These are phyloP conservation scores for Candida vaughaniae DNA, from an alignment of 805 yeast genomes.

Conservation along the genomic window DNA sequence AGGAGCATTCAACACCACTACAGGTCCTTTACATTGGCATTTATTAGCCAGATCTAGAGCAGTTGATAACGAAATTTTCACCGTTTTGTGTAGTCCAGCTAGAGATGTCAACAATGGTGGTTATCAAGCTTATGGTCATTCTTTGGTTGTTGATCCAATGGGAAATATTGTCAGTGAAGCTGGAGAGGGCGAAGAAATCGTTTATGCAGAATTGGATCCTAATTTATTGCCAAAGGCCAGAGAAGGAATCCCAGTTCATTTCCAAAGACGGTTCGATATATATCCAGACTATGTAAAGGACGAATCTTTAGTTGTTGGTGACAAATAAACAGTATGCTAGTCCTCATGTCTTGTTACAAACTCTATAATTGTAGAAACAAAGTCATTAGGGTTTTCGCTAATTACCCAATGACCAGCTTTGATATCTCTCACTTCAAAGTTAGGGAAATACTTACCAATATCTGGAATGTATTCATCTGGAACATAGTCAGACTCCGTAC, in stretches of 20 bases:
- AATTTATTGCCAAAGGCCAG: constrained; percentile 41
- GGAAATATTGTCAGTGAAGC: constrained; percentile 46
- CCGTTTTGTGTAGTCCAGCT: constrained; percentile 85
- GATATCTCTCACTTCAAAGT: constrained; percentile 68
- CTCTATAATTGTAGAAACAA: constrained; percentile 58
- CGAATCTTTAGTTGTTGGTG: constrained; percentile 29
- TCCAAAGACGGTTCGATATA: constrained; percentile 43
- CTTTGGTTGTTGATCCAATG: constrained; percentile 42
- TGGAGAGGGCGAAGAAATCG: constrained; percentile 44
- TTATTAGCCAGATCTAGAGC: constrained; percentile 71
- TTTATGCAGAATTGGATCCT: constrained; percentile 41
- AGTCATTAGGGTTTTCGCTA: constrained; percentile 80
- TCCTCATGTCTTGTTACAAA: constrained; percentile 56
- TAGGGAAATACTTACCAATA: constrained; percentile 77
- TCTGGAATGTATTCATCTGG: constrained; percentile 78
- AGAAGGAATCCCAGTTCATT: constrained; percentile 41
- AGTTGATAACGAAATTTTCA: constrained; percentile 70
- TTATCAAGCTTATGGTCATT: constrained; percentile 47
- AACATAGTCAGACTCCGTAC: constrained; percentile 70
- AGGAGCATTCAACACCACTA: constrained; percentile 80
- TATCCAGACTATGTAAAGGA: constrained; percentile 37
- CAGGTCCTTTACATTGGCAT: constrained; percentile 85
- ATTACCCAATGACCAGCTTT: constrained; percentile 94
- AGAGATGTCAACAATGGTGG: constrained; percentile 57
- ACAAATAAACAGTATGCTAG: constrained; percentile 16